Base-by-base conservation (phyloP, 805 yeast species). In the Helenozyma rhizophorensis region DNA sequence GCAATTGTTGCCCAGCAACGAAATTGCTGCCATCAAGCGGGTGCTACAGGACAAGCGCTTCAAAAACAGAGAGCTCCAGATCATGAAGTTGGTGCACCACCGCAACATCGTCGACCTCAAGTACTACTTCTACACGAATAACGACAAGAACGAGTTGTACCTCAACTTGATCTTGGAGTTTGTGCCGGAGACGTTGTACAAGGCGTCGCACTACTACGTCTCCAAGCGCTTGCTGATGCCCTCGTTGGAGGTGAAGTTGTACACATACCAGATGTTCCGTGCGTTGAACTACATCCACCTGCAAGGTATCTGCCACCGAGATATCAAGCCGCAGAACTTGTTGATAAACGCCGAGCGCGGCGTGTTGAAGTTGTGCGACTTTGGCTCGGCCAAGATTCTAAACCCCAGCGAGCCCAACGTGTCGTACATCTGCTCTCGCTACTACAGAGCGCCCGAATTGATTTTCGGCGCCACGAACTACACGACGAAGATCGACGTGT, bases 391-490 rank as follows among this genome's bases (percentile, higher is more conserved):
- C 13, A 93, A 93, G 61, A 81, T 84, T 33, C 72, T 93, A 36
- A 84, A 83, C 28, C 93, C 96, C 6, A 70, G 74, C 4, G 97
- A 93, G 58, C 96, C 96, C 27, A 93, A 90, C 56, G 97, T 93
- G 16, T 83, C 95, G 6, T 93, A 93, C 60, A 93, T 93, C 32
- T 93, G 98, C 62, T 88, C 97, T 13, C 74, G 98, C 48, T 93
- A 90, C 63, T 93, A 93, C 62, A 72, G 98, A 36, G 98, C 98
- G 6, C 98, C 98, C 0, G 98, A 93, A 62, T 76, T 93, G 48
- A 93, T 93, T 40, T 93, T 93, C 66, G 98, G 97, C 13, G 95
- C 97, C 10, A 83, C 95, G 17, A 86, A 89, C 60, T 93, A 93
- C 61, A 87, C 97, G 6, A 88, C 97, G 19, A 89, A 90, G 59